phyloP scores from a whole-genome alignment of 2,329 filamentous ascomycete species.

The Fusarium sp. region DNA sequence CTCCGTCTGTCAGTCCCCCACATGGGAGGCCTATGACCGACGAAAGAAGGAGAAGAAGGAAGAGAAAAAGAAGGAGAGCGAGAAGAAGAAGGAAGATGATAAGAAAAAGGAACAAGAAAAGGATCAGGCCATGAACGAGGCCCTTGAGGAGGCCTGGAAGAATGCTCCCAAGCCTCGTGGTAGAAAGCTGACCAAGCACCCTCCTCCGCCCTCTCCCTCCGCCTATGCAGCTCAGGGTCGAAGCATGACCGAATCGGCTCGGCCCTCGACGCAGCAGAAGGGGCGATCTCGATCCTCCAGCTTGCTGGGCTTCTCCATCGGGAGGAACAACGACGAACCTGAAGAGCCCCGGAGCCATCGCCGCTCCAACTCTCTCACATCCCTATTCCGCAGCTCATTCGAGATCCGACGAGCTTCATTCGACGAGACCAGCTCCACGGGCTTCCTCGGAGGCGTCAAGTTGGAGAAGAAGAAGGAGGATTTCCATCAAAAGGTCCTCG shows the following conservation, averaged over 20 bases:
- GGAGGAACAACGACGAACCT: constrained; percentile 33
- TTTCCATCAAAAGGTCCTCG: constrained; percentile 43
- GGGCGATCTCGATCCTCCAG: constrained; percentile 42
- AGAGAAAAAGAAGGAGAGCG: constrained; percentile 55
- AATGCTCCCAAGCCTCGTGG: constrained; percentile 36
- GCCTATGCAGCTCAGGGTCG: constrained; percentile 21
- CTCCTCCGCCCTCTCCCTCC: constrained; percentile 42
- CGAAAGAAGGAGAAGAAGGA: constrained; percentile 65
- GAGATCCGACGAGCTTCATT: constrained; percentile 48
- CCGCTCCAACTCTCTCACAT: constrained; percentile 52
- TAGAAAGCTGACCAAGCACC: constrained; percentile 47
- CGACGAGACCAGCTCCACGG: constrained; percentile 45
- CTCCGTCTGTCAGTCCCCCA: constrained; percentile 69
- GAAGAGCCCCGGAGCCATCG: constrained; percentile 40
- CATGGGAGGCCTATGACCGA: constrained; percentile 67
- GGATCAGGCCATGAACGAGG: constrained; percentile 28
- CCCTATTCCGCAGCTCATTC: constrained; percentile 49
- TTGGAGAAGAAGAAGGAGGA: constrained; percentile 52
- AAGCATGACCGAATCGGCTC: constrained; percentile 30
- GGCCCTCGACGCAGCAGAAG: constrained; percentile 25
- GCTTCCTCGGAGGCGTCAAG: constrained; percentile 56
- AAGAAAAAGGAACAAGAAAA: constrained; percentile 30
- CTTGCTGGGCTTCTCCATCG: constrained; percentile 39
- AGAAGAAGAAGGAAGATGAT: constrained; percentile 46
- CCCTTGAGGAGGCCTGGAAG: constrained; percentile 39